Conservation (phyloP, 139 green algal species). For the Micromonas pusilla region DNA sequence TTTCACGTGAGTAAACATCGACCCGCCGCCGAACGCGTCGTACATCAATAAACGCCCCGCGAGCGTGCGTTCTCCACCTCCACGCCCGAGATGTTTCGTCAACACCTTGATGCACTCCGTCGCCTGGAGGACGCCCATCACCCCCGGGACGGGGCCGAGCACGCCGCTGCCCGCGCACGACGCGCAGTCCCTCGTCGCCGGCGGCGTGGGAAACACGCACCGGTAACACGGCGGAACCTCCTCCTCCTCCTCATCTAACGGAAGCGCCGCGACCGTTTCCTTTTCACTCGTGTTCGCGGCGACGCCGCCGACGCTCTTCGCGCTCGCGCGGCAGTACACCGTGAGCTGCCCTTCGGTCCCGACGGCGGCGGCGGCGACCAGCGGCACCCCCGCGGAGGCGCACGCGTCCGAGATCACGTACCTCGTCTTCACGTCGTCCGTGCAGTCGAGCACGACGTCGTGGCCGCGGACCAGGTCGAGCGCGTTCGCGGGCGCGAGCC, state of each 20-base stretch:
- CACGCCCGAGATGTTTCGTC: no score
- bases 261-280: no score
- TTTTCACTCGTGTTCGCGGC: background rate
- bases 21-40: slow-evolving; percentile 46
- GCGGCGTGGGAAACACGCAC: slow-evolving; percentile 81
- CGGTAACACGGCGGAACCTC: slow-evolving; percentile 52
- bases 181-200: slow-evolving; percentile 60
- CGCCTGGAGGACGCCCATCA: slow-evolving; percentile 87
- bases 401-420: slow-evolving; percentile 81
- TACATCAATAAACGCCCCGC: slow-evolving; percentile 59
- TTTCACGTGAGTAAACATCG: background rate
- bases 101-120: slow-evolving; percentile 92
- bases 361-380: slow-evolving; percentile 86
- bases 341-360: slow-evolving; percentile 74
- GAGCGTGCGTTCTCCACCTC: slow-evolving; percentile 52
- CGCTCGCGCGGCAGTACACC: slow-evolving; percentile 63
- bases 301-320: background rate
- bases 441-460: slow-evolving; percentile 84
- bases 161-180: slow-evolving; percentile 81
- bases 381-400: slow-evolving; percentile 49
- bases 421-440: slow-evolving; percentile 83
- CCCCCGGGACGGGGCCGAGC: slow-evolving; percentile 77
- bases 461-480: slow-evolving; percentile 43
- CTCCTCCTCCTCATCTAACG: no score
- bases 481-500: slow-evolving; percentile 13